A percentile compares a stretch with the other conserved stretches of the same genome.
Evolutionary conservation across 139 green algal species (phyloP).

Genomic region (Gonium pectorale): DNA sequence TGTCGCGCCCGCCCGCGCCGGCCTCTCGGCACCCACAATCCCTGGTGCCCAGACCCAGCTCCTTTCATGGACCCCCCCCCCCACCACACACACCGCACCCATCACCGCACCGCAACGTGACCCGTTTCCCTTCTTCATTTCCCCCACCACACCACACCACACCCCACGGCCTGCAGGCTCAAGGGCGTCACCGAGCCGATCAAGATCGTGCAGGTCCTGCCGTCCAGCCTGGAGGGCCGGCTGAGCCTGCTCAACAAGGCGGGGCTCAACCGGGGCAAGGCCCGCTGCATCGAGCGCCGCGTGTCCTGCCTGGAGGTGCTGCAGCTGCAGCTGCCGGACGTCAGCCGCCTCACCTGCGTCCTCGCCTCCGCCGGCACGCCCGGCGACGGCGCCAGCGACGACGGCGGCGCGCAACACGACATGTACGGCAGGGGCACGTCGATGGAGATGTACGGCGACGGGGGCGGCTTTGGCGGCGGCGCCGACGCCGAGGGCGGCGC

Average conservation of each 20-base stretch:
- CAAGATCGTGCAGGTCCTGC: slow-evolving; percentile 54
- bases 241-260: slow-evolving; percentile 38
- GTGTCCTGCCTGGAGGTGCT: slow-evolving; percentile 34
- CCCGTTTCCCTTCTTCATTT: too few relatives aligned
- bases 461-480: background rate
- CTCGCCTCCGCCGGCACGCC: background rate
- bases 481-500: background rate
- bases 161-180: slow-evolving; percentile 25
- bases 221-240: slow-evolving; percentile 38
- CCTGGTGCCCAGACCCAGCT: too few relatives aligned
- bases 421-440: background rate
- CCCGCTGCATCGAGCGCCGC: slow-evolving; percentile 48
- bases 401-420: background rate
- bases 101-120: too few relatives aligned
- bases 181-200: slow-evolving; percentile 60
- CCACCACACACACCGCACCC: too few relatives aligned
- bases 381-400: background rate
- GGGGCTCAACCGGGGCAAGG: slow-evolving; percentile 50
- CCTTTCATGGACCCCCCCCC: too few relatives aligned
- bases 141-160: too few relatives aligned
- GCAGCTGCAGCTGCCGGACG: slow-evolving; percentile 46
- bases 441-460: background rate
- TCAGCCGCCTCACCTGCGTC: slow-evolving; percentile 39
- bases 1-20: too few relatives aligned
- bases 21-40: too few relatives aligned